phyloP scores from a whole-genome alignment of 108 stramenopile species.

The Cyclotella choctawhatcheeana region DNA sequence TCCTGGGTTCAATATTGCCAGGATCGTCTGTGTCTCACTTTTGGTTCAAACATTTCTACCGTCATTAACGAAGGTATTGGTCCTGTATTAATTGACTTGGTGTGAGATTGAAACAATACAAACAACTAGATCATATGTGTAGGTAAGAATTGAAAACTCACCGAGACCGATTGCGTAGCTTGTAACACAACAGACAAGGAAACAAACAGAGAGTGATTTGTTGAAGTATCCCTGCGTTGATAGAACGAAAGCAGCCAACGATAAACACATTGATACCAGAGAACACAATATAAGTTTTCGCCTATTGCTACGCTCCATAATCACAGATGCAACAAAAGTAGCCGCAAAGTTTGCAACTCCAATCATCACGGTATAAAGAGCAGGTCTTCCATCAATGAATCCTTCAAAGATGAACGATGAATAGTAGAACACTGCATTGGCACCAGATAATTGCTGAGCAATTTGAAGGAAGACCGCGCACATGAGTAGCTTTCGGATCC shows the following conservation, averaged over 20 bases:
- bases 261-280: constrained; percentile 48
- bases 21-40: constrained; percentile 5
- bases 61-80: constrained; percentile 95
- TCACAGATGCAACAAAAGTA: constrained; percentile 68
- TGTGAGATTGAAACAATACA: neutral
- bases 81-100: no score
- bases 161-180: constrained; percentile 89
- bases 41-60: constrained; percentile 86
- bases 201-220: constrained; percentile 54
- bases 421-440: constrained; percentile 88
- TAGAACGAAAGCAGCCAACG: constrained; percentile 35
- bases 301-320: constrained; percentile 73
- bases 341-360: constrained; percentile 77
- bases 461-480: constrained; percentile 59
- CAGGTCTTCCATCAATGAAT: constrained; percentile 48
- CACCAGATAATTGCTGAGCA: constrained; percentile 79
- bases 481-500: constrained; percentile 46
- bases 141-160: constrained; percentile 49
- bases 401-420: constrained; percentile 77
- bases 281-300: constrained; percentile 65
- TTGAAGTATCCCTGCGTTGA: constrained; percentile 40
- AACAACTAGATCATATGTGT: neutral
- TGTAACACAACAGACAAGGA: constrained; percentile 63
- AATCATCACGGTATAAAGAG: constrained; percentile 41
- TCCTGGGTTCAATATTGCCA: neutral